Evolutionary conservation across 1,284 basidiomycete genomes (phyloP).

Genomic region (Malassezia sp.): DNA sequence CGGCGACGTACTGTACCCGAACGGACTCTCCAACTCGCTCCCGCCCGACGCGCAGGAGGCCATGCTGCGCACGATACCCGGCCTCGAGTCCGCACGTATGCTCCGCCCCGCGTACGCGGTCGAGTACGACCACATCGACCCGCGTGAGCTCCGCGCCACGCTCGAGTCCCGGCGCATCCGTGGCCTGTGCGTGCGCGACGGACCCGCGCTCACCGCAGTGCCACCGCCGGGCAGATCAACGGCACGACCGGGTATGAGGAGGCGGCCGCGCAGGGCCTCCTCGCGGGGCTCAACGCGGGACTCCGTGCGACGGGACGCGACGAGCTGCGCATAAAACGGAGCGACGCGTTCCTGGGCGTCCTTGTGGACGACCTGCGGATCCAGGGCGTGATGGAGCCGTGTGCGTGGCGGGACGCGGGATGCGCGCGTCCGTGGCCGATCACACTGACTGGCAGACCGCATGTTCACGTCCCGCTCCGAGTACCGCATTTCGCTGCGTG

Average conservation of each 20-base stretch:
- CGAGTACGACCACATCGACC: constrained; percentile 83
- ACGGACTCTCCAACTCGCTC: constrained; percentile 73
- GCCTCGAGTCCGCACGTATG: constrained; percentile 70
- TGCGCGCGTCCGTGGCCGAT: too few relatives aligned
- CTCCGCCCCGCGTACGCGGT: constrained; percentile 77
- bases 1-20: constrained; percentile 70
- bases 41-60: constrained; percentile 68
- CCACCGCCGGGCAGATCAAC: constrained; percentile 35
- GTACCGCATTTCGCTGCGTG: constrained; percentile 71
- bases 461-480: constrained; percentile 87
- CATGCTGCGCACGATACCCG: constrained; percentile 70
- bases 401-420: constrained; percentile 29
- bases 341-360: constrained; percentile 72
- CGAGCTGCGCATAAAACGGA: constrained; percentile 61
- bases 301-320: constrained; percentile 55
- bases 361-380: constrained; percentile 80
- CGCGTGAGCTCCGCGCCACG: constrained; percentile 63
- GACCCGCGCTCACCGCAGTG: neutral
- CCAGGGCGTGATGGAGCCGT: constrained; percentile 78
- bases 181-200: too few relatives aligned
- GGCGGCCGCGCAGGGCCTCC: constrained; percentile 70
- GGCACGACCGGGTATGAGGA: constrained; percentile 83
- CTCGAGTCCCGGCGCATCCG: constrained; percentile 72
- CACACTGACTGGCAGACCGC: constrained; percentile 54
- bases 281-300: constrained; percentile 78